phyloP scores from a whole-genome alignment of 2,329 filamentous ascomycete genomes.

The Lachnellula arida region DNA sequence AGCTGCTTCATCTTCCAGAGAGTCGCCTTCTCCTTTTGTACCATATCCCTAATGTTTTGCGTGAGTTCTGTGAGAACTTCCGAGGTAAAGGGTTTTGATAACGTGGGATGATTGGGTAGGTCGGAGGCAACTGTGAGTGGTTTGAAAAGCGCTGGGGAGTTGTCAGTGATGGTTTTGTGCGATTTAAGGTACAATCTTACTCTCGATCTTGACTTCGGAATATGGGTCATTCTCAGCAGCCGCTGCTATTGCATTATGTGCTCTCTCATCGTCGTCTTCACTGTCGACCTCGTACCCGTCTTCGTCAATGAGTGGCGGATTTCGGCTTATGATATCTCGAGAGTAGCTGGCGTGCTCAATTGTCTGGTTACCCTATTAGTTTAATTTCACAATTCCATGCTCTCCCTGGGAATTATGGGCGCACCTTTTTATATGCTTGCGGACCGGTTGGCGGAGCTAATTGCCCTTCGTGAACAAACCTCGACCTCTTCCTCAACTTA shows the following conservation, averaged over 20 bases:
- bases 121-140: slow-evolving; percentile 73
- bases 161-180: slow-evolving; percentile 21
- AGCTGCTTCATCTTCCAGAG: slow-evolving; percentile 72
- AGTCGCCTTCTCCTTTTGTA: slow-evolving; percentile 69
- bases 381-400: background rate
- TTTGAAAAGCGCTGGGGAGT: slow-evolving; percentile 59
- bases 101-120: slow-evolving; percentile 66
- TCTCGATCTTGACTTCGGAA: slow-evolving; percentile 63
- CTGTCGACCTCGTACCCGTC: slow-evolving; percentile 74
- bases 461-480: slow-evolving; percentile 66
- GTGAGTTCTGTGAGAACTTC: slow-evolving; percentile 68
- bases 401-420: slow-evolving; percentile 17
- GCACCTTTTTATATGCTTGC: slow-evolving; percentile 66
- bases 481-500: slow-evolving; percentile 72
- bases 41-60: slow-evolving; percentile 62
- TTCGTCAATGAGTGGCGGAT: slow-evolving; percentile 68
- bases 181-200: slow-evolving; percentile 41
- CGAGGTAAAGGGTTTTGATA: slow-evolving; percentile 70
- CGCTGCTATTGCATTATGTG: slow-evolving; percentile 54
- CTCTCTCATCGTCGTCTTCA: slow-evolving; percentile 62
- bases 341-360: slow-evolving; percentile 70
- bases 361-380: slow-evolving; percentile 42
- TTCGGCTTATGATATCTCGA: slow-evolving; percentile 68
- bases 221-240: slow-evolving; percentile 73
- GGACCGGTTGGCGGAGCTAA: slow-evolving; percentile 62